Base-by-base conservation (phyloP, 345 rosid genomes). In the Eucalyptus grandis region DNA sequence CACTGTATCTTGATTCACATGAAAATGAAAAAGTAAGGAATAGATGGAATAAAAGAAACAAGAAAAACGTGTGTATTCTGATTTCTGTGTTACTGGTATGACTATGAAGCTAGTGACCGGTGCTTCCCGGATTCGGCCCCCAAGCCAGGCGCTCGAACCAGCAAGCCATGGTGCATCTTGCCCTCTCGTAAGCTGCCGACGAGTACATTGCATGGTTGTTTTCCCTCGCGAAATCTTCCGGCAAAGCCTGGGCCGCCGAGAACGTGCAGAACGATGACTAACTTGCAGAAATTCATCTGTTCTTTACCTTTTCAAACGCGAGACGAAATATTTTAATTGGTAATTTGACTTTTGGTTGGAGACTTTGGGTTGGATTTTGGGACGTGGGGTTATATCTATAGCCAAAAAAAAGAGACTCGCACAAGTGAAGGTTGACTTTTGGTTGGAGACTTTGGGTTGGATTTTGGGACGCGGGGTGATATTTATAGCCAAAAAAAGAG, bases 201-300 rank as follows among this genome's bases (percentile, higher is more conserved):
- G 37, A 65, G 37, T 65, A n/a, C 37, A 3, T 65, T 16, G 37
- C 37, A 16, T 49, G 72, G 88, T 51, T 46, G 69, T 37, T 22
- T 58, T 11, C 49, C 22, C 82, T n/a, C 0, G 22, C 91, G 31
- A 91, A 91, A 81, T 92, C 95, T 53, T 91, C 93, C 34, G 87
- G 87, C 50, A 94, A 77, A 49, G 89, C 92, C 62, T 92, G 90
- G 3, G 87, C 82, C 4, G 91, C 95, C 88, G 2, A 87, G 91
- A 47, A 94, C 10, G 22, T 91, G 87, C 11, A 91, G 89, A 72
- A 92, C 81, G 37, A 91, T 34, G 89, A 92, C 43, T 87, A 92
- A 50, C 26, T 88, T 94, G 49, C 69, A 60, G 53, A 86, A 90
- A 83, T 62, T 56, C 94, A 90, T 91, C 24, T 47, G 37, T 1